A percentile compares a stretch with the other conserved stretches of the same genome.
phyloP scores from a whole-genome alignment of 192 early-diverging fungal genomes.

The Phycomyces blakesleeanus region DNA sequence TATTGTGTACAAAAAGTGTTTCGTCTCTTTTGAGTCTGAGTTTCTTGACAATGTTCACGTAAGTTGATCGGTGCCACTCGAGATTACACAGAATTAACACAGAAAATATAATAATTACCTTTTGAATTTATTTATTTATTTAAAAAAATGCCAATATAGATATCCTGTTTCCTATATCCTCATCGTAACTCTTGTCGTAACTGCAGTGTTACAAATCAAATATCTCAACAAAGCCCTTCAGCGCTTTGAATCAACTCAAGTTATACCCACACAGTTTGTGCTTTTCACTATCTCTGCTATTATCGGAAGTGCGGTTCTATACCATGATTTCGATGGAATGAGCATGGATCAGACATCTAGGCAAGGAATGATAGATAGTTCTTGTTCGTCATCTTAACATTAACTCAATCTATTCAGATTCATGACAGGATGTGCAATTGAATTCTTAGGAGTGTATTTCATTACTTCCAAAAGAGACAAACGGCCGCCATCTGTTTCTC shows the following conservation, averaged over 20 bases:
- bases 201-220: slow-evolving; percentile 61
- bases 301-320: slow-evolving; percentile 62
- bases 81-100: too few species aligned
- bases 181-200: slow-evolving; percentile 52
- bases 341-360: slow-evolving; percentile 34
- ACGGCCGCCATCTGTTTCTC: background rate
- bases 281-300: slow-evolving; percentile 69
- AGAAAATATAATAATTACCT: too few species aligned
- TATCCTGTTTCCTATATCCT: slow-evolving; percentile 63
- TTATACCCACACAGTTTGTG: slow-evolving; percentile 78
- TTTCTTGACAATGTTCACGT: slow-evolving; percentile 60
- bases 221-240: slow-evolving; percentile 66
- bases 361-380: slow-evolving; percentile 14
- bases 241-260: slow-evolving; percentile 64
- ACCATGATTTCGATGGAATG: slow-evolving; percentile 62
- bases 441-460: slow-evolving; percentile 65
- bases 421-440: slow-evolving; percentile 54
- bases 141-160: slow-evolving; percentile 9
- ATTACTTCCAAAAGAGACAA: slow-evolving; percentile 55
- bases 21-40: slow-evolving; percentile 62
- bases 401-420: slow-evolving; percentile 30
- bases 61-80: too few species aligned
- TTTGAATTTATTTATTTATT: background rate
- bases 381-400: slow-evolving; percentile 20
- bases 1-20: slow-evolving; percentile 65